Conservation (phyloP, 768 basidiomycete species). For the Kwoniella sp. region DNA sequence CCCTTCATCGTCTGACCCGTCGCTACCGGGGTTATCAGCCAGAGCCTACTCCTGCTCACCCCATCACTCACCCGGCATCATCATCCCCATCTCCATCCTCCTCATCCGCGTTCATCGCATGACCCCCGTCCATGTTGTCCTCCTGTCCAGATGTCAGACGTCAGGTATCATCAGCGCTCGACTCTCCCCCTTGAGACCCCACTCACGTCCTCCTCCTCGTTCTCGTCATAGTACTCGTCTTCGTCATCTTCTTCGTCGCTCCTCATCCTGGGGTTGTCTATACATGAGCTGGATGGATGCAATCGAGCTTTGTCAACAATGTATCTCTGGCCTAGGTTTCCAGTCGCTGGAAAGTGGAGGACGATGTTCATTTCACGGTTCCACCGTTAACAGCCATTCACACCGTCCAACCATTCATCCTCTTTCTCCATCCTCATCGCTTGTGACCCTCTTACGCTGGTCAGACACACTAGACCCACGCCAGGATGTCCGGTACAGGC, state of each 20-base stretch:
- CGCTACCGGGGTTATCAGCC: not conserved
- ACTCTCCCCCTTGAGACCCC: not conserved
- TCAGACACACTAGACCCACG: conserved; percentile 8
- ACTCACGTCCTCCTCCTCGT: conserved; percentile 67
- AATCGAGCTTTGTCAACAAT: conserved; percentile 1
- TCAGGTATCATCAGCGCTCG: too few relatives aligned
- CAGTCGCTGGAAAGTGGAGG: too few relatives aligned
- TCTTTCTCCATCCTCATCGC: not conserved
- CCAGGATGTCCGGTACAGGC: conserved; percentile 78
- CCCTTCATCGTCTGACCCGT: conserved; percentile 13
- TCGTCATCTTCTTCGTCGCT: conserved; percentile 59
- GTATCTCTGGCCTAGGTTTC: not conserved
- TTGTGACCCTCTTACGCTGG: not conserved
- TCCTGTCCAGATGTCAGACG: conserved; percentile 34
- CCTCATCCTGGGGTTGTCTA: conserved; percentile 13
- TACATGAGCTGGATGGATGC: conserved; percentile 3
- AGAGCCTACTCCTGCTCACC: not conserved
- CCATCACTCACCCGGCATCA: conserved; percentile 20
- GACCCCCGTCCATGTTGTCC: conserved; percentile 55
- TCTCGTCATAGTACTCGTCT: conserved; percentile 53
- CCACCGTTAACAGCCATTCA: not conserved
- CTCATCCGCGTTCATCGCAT: conserved; percentile 60
- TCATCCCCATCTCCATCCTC: conserved; percentile 54
- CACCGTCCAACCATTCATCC: not conserved
- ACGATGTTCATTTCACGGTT: not conserved